Percentiles rank a stretch among this genome's conserved stretches.
Evolutionary conservation across 352 stramenopile species (phyloP).

Genomic region (Globisporangium uncinulatum): DNA sequence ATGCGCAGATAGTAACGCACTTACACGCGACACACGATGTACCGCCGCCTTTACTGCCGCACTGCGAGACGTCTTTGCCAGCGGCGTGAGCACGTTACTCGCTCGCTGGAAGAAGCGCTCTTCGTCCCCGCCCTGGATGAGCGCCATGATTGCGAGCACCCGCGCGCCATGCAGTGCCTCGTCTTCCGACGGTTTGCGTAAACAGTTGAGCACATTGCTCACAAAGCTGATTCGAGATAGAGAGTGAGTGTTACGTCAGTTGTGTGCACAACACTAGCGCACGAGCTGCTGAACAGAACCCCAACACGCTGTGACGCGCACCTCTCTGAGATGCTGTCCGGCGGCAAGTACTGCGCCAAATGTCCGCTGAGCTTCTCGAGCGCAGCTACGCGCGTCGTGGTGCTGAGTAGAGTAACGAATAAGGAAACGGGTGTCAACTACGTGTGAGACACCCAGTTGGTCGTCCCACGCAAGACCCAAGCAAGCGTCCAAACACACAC

Average conservation of each 20-base stretch:
- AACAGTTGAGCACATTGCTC: slow-evolving; percentile 53
- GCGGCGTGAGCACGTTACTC: slow-evolving; percentile 62
- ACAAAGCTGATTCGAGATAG: slow-evolving; percentile 35
- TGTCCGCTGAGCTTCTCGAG: slow-evolving; percentile 58
- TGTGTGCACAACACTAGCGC: neutral
- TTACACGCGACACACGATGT: slow-evolving; percentile 9
- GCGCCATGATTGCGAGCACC: slow-evolving; percentile 64
- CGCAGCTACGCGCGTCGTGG: slow-evolving; percentile 63
- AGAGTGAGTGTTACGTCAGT: too few relatives aligned
- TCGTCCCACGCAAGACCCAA: neutral
- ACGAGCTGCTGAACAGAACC: neutral
- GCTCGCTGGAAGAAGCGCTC: slow-evolving; percentile 73
- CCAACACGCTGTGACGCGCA: slow-evolving; percentile 11
- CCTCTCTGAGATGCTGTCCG: slow-evolving; percentile 69
- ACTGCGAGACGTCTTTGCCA: slow-evolving; percentile 61
- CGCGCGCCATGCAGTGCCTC: slow-evolving; percentile 62
- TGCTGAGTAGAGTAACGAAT: slow-evolving; percentile 21
- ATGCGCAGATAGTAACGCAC: neutral
- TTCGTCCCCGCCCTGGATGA: slow-evolving; percentile 71
- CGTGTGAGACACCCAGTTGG: neutral
- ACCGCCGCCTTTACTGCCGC: slow-evolving; percentile 63
- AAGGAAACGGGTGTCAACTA: neutral
- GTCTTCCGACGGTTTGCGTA: slow-evolving; percentile 65
- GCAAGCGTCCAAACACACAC: slow-evolving; percentile 17
- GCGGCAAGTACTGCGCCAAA: slow-evolving; percentile 61